Evolutionary conservation across 2,329 filamentous ascomycete species (phyloP).

Genomic region (Arthrobotrys conoides): DNA sequence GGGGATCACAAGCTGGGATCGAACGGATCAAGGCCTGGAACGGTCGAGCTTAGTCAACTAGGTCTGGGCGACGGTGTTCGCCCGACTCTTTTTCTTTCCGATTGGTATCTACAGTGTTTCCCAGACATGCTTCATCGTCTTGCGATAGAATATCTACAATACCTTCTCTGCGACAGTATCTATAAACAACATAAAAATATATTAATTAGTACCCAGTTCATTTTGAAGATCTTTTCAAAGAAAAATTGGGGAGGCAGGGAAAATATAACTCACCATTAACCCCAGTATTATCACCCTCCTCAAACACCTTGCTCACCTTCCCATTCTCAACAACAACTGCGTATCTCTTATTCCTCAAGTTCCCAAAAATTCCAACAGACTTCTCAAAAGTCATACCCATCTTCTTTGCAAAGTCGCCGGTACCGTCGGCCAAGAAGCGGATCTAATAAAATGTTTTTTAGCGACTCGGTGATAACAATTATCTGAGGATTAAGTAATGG

Average conservation of each 20-base stretch:
- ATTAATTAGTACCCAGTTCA: not conserved
- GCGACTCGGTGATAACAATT: conserved; percentile 26
- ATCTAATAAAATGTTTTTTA: conserved; percentile 36
- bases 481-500: not conserved
- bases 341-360: conserved; percentile 63
- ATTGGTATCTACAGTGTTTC: conserved; percentile 14
- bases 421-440: conserved; percentile 63
- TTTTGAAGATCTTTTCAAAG: not conserved
- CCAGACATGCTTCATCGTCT: not conserved
- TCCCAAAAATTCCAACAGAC: conserved; percentile 63
- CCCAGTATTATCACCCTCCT: conserved; percentile 64
- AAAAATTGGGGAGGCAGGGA: not conserved
- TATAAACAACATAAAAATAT: conserved; percentile 1
- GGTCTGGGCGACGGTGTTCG: conserved; percentile 15
- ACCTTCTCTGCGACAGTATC: conserved; percentile 53
- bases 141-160: conserved; percentile 11
- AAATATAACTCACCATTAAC: conserved; percentile 61
- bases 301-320: conserved; percentile 62
- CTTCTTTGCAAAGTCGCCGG: conserved; percentile 62
- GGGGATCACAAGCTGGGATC: conserved; percentile 31
- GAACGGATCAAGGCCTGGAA: conserved; percentile 21
- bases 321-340: conserved; percentile 63
- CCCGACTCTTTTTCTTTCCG: conserved; percentile 17
- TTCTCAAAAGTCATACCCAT: conserved; percentile 63
- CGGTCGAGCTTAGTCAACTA: conserved; percentile 38